Evolutionary conservation across 352 stramenopile species (phyloP).

Genomic region (Globisporangium splendens): DNA sequence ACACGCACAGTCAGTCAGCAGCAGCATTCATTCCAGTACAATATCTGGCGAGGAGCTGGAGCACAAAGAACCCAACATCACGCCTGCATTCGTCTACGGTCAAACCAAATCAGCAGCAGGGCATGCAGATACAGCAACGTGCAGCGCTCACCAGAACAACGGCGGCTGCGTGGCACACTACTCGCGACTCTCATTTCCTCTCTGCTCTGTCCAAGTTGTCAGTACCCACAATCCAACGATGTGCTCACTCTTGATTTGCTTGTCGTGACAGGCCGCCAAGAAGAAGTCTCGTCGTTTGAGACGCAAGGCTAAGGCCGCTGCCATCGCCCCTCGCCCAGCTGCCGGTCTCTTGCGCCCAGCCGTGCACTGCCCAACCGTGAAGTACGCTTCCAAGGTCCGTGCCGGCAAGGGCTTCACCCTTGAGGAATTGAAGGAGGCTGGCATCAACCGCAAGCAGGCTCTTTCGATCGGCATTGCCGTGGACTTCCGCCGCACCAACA

Average conservation of each 20-base stretch:
- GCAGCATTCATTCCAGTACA: no score
- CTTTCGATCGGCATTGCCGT: constrained; percentile 98
- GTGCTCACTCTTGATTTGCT: constrained; percentile 35
- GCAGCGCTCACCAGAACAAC: no score
- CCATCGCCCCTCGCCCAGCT: constrained; percentile 95
- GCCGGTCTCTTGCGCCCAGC: constrained; percentile 94
- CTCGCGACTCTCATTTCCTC: no score
- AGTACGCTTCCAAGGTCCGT: constrained; percentile 98
- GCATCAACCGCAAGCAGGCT: constrained; percentile 94
- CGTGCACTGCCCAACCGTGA: constrained; percentile 97
- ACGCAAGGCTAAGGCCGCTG: constrained; percentile 97
- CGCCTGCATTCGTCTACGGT: no score
- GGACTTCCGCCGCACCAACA: constrained; percentile 98
- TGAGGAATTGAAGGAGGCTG: constrained; percentile 98
- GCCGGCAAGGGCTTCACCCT: constrained; percentile 98
- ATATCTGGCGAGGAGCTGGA: no score
- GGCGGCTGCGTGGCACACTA: no score
- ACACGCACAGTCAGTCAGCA: no score
- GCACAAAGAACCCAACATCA: no score
- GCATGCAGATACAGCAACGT: no score
- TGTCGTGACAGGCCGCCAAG: constrained; percentile 93
- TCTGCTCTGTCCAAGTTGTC: no score
- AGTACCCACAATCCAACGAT: no score
- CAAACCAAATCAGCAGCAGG: no score
- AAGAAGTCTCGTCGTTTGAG: constrained; percentile 94